phyloP scores from a whole-genome alignment of 352 stramenopile genomes.

The Phytophthora hybrid region DNA sequence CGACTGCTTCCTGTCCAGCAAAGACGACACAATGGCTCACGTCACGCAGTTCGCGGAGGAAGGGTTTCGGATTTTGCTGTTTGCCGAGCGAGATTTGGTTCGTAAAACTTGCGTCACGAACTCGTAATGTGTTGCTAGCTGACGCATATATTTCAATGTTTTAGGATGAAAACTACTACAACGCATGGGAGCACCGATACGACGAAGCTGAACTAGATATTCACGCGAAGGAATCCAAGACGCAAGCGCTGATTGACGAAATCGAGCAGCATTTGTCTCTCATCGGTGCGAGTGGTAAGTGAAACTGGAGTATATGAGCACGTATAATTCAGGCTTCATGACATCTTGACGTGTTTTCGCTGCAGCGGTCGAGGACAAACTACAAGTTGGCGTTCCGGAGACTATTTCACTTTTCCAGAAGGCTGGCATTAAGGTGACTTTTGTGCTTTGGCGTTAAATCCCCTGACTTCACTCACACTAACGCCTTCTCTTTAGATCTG shows the following conservation, averaged over 20 bases:
- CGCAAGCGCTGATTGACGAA: constrained; percentile 67
- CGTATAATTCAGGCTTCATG: background rate
- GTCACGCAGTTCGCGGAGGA: constrained; percentile 86
- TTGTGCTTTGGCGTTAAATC: background rate
- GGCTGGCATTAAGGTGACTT: constrained; percentile 95
- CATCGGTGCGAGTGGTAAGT: constrained; percentile 84
- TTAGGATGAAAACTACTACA: constrained; percentile 77
- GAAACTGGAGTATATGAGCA: background rate
- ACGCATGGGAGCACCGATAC: constrained; percentile 70
- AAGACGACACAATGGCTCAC: constrained; percentile 70
- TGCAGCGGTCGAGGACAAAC: constrained; percentile 96
- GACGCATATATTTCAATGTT: background rate
- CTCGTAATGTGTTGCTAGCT: background rate
- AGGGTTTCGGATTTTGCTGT: constrained; percentile 87
- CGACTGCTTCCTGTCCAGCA: constrained; percentile 63
- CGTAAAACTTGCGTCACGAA: constrained; percentile 1
- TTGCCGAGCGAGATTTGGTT: constrained; percentile 80
- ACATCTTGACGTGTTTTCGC: background rate
- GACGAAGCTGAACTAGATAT: constrained; percentile 80
- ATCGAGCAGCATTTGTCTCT: constrained; percentile 88
- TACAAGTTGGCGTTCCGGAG: constrained; percentile 97
- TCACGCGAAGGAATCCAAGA: constrained; percentile 65
- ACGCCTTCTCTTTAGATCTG: constrained; percentile 71
- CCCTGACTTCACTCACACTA: background rate
- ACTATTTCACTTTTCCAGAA: constrained; percentile 91